Evolutionary conservation across 2,329 filamentous ascomycete genomes (phyloP).

Genomic region (Exophiala sideris): DNA sequence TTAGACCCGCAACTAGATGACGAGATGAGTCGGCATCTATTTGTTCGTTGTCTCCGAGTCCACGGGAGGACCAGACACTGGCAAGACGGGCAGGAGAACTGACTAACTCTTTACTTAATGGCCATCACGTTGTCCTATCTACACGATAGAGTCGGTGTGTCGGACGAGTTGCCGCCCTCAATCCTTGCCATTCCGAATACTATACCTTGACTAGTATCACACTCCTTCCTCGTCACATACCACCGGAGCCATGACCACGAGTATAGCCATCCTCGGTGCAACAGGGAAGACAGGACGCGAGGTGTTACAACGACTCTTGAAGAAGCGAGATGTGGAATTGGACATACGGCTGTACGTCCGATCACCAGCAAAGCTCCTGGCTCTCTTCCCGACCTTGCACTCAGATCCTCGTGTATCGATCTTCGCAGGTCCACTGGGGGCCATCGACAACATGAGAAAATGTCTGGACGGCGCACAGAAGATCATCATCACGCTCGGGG

Average conservation of each 20-base stretch:
- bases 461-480: conserved; percentile 4
- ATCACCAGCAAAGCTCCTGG: conserved; percentile 6
- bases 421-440: conserved; percentile 1
- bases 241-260: background rate
- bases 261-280: conserved; percentile 7
- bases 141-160: no score
- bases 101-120: no score
- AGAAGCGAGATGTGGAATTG: background rate
- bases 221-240: no score
- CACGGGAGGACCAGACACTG: no score
- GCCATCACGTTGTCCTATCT: no score
- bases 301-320: conserved; percentile 3
- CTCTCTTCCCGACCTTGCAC: conserved; percentile 4
- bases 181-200: no score
- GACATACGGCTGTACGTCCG: conserved; percentile 9
- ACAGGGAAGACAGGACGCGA: conserved; percentile 13
- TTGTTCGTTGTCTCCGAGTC: no score
- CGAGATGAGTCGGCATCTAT: no score
- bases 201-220: no score
- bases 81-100: no score
- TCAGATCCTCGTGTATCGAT: conserved; percentile 5
- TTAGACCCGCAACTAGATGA: no score
- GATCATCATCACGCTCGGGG: conserved; percentile 11
- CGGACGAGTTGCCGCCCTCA: no score
- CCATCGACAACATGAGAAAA: conserved; percentile 4